Conservation (phyloP, 306 rosid genomes). For the Corylus americana region DNA sequence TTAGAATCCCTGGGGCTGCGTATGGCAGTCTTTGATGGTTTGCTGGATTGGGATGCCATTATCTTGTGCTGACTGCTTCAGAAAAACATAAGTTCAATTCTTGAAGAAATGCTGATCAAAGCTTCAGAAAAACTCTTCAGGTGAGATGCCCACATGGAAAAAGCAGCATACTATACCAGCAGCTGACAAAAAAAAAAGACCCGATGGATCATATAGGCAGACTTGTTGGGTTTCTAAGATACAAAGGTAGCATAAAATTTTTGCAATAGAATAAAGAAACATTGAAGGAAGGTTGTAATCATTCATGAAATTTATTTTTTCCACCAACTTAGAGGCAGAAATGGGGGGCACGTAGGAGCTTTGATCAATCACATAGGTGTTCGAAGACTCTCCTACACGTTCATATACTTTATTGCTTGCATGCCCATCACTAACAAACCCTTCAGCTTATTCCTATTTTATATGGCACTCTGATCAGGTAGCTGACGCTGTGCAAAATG, state of each 20-base stretch:
- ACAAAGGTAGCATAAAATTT: not conserved
- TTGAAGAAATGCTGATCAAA: not conserved
- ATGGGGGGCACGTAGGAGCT: conserved; percentile 8
- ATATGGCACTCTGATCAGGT: not conserved
- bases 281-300: not conserved
- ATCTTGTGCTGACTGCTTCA: not conserved
- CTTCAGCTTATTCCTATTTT: not conserved
- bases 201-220: not conserved
- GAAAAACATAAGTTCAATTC: not conserved
- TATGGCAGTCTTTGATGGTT: conserved; percentile 61
- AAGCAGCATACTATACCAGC: not conserved
- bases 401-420: not conserved
- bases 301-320: not conserved
- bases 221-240: not conserved
- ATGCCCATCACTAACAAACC: not conserved
- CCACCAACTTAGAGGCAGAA: not conserved
- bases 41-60: conserved; percentile 54
- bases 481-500: too few species aligned
- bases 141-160: not conserved
- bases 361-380: conserved; percentile 19
- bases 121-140: not conserved
- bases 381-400: conserved; percentile 5
- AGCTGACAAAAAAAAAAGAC: not conserved
- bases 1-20: conserved; percentile 44
- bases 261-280: not conserved